phyloP scores from a whole-genome alignment of 495 filamentous ascomycete genomes.

The Mytilinidion resinicola region DNA sequence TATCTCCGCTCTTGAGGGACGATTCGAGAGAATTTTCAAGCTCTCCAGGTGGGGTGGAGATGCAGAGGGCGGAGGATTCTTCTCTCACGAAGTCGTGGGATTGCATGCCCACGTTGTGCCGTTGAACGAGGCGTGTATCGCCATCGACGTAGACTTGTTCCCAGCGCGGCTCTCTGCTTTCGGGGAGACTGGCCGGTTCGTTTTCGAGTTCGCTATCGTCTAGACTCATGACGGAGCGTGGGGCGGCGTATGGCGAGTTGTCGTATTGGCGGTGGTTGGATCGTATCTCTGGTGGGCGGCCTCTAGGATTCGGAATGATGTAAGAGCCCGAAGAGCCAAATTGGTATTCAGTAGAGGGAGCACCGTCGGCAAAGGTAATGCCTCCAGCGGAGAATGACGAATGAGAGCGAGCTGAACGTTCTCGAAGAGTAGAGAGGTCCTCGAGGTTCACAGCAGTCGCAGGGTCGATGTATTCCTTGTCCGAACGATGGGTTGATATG shows the following conservation, averaged over 20 bases:
- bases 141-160: constrained; percentile 28
- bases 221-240: constrained; percentile 22
- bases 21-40: constrained; percentile 12
- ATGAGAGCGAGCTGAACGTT: constrained; percentile 10
- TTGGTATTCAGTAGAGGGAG: constrained; percentile 29
- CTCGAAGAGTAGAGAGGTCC: constrained; percentile 26
- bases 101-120: constrained; percentile 10
- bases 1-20: constrained; percentile 11
- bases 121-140: constrained; percentile 17
- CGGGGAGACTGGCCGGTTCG: constrained; percentile 20
- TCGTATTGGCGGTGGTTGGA: constrained; percentile 12
- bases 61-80: constrained; percentile 15
- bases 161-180: constrained; percentile 23
- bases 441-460: constrained; percentile 29
- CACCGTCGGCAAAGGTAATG: constrained; percentile 25
- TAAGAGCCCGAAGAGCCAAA: constrained; percentile 32
- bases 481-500: constrained; percentile 28
- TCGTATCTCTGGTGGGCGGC: constrained; percentile 22
- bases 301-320: constrained; percentile 26
- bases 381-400: constrained; percentile 23
- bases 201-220: constrained; percentile 25
- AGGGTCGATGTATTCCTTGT: constrained; percentile 37
- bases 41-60: constrained; percentile 21
- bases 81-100: constrained; percentile 13
- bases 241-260: constrained; percentile 10